Conservation (phyloP, 345 rosid species). For the Salix koriyanagi region DNA sequence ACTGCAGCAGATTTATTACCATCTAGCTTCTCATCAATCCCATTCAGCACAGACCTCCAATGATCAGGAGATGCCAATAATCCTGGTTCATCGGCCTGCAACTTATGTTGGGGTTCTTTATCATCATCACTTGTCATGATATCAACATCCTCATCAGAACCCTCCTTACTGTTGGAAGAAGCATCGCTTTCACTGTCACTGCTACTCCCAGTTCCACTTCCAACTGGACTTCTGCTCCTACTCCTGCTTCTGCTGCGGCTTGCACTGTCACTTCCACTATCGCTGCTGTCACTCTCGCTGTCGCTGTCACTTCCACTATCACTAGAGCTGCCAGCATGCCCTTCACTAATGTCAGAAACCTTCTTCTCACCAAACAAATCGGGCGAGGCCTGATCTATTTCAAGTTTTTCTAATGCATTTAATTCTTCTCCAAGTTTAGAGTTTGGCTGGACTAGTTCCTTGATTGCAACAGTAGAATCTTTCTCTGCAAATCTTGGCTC, state of each 20-base stretch:
- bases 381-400: constrained; percentile 53
- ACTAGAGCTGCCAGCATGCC: constrained; percentile 68
- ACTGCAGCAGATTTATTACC: constrained; percentile 29
- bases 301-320: constrained; percentile 78
- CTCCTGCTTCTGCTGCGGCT: constrained; percentile 50
- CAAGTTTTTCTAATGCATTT: constrained; percentile 37
- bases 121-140: constrained; percentile 86
- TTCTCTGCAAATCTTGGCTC: constrained; percentile 43
- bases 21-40: constrained; percentile 41
- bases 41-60: constrained; percentile 33
- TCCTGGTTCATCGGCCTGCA: constrained; percentile 39
- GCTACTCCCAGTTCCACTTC: constrained; percentile 71
- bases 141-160: constrained; percentile 91
- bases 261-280: constrained; percentile 60
- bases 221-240: constrained; percentile 46
- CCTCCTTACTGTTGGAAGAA: constrained; percentile 83
- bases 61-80: constrained; percentile 26
- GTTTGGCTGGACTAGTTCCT: constrained; percentile 37
- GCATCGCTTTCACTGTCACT: constrained; percentile 92
- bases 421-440: constrained; percentile 38
- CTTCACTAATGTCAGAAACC: constrained; percentile 59
- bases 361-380: constrained; percentile 59
- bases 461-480: constrained; percentile 24
- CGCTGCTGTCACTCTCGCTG: constrained; percentile 59
- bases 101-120: constrained; percentile 43